phyloP scores from a whole-genome alignment of 1,284 basidiomycete genomes.

The Ceratobasidium sp. region DNA sequence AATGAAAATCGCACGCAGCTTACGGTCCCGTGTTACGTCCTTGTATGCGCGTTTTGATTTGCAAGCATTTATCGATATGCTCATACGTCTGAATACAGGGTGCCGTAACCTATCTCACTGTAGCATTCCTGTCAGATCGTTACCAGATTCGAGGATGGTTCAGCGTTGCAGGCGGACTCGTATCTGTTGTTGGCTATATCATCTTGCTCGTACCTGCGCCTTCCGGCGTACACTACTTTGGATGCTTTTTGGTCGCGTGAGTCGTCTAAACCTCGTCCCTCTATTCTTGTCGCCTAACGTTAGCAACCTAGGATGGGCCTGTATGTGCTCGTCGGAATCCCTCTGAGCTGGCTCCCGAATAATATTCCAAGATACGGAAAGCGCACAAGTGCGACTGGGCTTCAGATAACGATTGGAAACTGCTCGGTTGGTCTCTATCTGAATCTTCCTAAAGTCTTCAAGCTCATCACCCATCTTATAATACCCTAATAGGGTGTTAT shows the following conservation, averaged over 20 bases:
- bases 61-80: not conserved
- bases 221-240: constrained; percentile 41
- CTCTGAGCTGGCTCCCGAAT: constrained; percentile 46
- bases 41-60: constrained; percentile 13
- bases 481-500: constrained; percentile 42
- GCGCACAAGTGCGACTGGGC: constrained; percentile 45
- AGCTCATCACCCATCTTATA: not conserved
- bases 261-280: not conserved
- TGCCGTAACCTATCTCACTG: constrained; percentile 31
- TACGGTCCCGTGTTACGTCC: constrained; percentile 46
- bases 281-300: not conserved
- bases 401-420: constrained; percentile 47
- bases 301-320: constrained; percentile 32
- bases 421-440: constrained; percentile 24
- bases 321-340: constrained; percentile 46
- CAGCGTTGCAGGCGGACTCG: constrained; percentile 25
- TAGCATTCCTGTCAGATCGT: constrained; percentile 33
- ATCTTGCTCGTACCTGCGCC: constrained; percentile 44
- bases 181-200: constrained; percentile 46
- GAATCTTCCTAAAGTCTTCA: not conserved
- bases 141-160: constrained; percentile 35
- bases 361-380: constrained; percentile 48
- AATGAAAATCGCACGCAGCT: constrained; percentile 13
- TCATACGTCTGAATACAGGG: not conserved
- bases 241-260: constrained; percentile 47